phyloP scores from a whole-genome alignment of 1,139 yeast species.

The Protomyces arabidopsidicola region DNA sequence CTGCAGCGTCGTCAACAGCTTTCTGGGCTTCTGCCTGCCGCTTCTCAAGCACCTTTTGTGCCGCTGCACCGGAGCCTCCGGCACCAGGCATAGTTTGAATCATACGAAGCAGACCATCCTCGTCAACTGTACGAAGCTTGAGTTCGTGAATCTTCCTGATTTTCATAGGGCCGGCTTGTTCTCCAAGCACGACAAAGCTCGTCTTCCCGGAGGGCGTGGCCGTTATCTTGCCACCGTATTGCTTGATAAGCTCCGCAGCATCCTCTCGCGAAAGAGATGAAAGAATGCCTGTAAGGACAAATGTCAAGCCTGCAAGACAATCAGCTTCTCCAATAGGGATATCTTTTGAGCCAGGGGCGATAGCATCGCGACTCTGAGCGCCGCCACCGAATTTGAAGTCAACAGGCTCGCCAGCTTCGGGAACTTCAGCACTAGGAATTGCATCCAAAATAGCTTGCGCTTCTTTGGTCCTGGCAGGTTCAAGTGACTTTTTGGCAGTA shows the following conservation, averaged over 20 bases:
- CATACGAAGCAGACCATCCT: constrained; percentile 75
- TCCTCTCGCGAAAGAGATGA: constrained; percentile 74
- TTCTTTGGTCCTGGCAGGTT: constrained; percentile 43
- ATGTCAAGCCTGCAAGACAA: constrained; percentile 58
- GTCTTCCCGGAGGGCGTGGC: constrained; percentile 83
- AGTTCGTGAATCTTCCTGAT: constrained; percentile 69
- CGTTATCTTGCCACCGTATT: constrained; percentile 92
- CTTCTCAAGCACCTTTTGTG: constrained; percentile 65
- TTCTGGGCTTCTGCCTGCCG: constrained; percentile 55
- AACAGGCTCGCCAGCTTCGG: constrained; percentile 54
- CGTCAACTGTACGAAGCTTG: constrained; percentile 74
- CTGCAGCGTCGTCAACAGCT: constrained; percentile 43
- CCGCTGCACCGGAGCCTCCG: constrained; percentile 80
- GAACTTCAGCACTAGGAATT: constrained; percentile 60
- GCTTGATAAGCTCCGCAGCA: constrained; percentile 70
- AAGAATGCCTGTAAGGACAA: constrained; percentile 87
- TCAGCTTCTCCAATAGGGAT: constrained; percentile 34
- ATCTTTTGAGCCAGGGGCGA: constrained; percentile 32
- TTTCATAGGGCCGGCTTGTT: constrained; percentile 96
- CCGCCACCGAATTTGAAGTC: constrained; percentile 54
- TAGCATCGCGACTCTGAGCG: constrained; percentile 43
- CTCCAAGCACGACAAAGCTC: constrained; percentile 83
- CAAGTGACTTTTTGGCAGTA: background rate
- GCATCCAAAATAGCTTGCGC: constrained; percentile 48
- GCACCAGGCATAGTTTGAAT: constrained; percentile 79